Conservation (phyloP, 2,329 filamentous ascomycete genomes). For the Cordyceps fumosorosea region DNA sequence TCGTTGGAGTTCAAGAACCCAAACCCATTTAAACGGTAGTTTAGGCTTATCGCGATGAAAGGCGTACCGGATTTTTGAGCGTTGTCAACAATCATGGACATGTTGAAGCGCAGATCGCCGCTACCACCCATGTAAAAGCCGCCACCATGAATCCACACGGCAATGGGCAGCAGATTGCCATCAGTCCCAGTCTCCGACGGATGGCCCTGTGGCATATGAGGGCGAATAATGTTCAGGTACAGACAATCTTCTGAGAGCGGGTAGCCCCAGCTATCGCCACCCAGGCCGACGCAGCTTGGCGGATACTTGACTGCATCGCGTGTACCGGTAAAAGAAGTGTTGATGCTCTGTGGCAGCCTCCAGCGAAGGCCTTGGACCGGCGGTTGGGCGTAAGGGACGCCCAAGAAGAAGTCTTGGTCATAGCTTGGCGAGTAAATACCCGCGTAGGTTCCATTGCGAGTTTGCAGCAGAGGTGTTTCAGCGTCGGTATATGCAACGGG, state of each 20-base stretch:
- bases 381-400: conserved; percentile 46
- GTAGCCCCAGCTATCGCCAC: neutral
- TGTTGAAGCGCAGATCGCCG: neutral
- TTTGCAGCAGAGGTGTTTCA: neutral
- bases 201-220: neutral
- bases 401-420: conserved; percentile 42
- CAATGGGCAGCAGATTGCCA: neutral
- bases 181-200: neutral
- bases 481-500: neutral
- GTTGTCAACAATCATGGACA: neutral
- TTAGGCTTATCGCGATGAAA: neutral
- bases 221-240: neutral
- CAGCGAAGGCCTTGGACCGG: conserved; percentile 10
- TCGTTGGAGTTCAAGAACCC: neutral
- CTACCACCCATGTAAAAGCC: conserved; percentile 2
- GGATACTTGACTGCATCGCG: neutral
- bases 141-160: neutral
- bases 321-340: neutral
- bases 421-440: conserved; percentile 27
- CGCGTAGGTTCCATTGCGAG: conserved; percentile 25
- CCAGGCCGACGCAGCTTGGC: neutral
- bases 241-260: neutral
- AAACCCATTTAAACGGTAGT: neutral
- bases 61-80: neutral
- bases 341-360: neutral